A percentile compares a stretch with the other conserved stretches of the same genome.
Evolutionary conservation across 257 asterid species (phyloP).

Genomic region (Eucommia ulmoides): DNA sequence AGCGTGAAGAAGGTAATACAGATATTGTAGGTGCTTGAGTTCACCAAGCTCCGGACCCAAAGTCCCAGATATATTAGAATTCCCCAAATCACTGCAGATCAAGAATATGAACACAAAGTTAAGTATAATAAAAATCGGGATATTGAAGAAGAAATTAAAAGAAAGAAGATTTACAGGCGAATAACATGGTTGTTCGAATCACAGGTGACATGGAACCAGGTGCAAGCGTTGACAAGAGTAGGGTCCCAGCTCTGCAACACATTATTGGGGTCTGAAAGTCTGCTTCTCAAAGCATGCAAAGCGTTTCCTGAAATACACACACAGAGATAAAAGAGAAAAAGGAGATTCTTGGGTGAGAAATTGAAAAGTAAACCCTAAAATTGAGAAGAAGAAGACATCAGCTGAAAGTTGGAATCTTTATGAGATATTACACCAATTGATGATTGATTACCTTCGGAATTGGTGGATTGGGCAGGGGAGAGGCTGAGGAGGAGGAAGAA

Average conservation of each 20-base stretch:
- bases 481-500: conserved; percentile 24
- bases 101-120: conserved; percentile 4
- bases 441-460: conserved; percentile 44
- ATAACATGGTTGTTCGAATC: conserved; percentile 61
- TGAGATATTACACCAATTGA: neutral
- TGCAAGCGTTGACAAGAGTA: conserved; percentile 88
- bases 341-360: neutral
- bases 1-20: conserved; percentile 33
- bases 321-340: neutral
- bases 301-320: conserved; percentile 54
- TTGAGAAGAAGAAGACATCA: neutral
- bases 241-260: conserved; percentile 96
- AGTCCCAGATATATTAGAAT: conserved; percentile 78
- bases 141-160: neutral
- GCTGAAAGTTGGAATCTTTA: neutral
- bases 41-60: conserved; percentile 81
- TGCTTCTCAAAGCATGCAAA: conserved; percentile 61
- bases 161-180: conserved; percentile 39
- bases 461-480: conserved; percentile 31
- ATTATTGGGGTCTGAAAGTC: conserved; percentile 61
- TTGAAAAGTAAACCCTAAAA: neutral
- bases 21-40: conserved; percentile 68
- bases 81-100: conserved; percentile 73
- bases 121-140: neutral
- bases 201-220: conserved; percentile 93